phyloP scores from a whole-genome alignment of 106 monocot genomes.

The Dioscorea zingiberensis region DNA sequence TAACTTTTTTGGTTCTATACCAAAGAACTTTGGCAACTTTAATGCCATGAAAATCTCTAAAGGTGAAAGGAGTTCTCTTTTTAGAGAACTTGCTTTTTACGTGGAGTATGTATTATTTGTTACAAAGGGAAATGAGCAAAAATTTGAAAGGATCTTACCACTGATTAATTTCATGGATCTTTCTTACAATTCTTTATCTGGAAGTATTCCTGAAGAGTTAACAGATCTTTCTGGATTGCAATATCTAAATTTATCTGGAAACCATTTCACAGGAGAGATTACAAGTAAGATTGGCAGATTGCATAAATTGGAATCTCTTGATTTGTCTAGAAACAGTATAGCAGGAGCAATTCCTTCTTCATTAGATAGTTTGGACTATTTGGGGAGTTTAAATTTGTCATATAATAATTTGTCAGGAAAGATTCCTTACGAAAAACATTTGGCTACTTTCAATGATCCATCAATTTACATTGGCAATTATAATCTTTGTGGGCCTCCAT shows the following conservation, averaged over 20 bases:
- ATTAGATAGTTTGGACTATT: too few relatives aligned
- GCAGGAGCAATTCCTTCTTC: constrained; percentile 3
- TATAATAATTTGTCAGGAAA: too few relatives aligned
- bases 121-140: neutral
- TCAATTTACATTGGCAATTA: too few relatives aligned
- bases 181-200: constrained; percentile 1
- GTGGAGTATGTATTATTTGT: neutral
- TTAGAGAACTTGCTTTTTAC: too few relatives aligned
- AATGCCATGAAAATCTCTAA: neutral
- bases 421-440: too few relatives aligned
- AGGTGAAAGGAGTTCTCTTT: too few relatives aligned
- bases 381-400: too few relatives aligned
- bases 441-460: too few relatives aligned
- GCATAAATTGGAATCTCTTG: neutral
- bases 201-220: neutral
- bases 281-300: neutral
- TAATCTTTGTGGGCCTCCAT: too few relatives aligned
- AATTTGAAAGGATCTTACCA: neutral
- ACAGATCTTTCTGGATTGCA: neutral
- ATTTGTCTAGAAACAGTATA: neutral
- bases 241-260: neutral
- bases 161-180: neutral
- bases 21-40: neutral
- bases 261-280: neutral
- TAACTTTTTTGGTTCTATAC: constrained; percentile 12